Evolutionary conservation across 345 rosid species (phyloP), one percentile per base, ranked within the genome.

Genomic region (Lagerstroemia speciosa): DNA sequence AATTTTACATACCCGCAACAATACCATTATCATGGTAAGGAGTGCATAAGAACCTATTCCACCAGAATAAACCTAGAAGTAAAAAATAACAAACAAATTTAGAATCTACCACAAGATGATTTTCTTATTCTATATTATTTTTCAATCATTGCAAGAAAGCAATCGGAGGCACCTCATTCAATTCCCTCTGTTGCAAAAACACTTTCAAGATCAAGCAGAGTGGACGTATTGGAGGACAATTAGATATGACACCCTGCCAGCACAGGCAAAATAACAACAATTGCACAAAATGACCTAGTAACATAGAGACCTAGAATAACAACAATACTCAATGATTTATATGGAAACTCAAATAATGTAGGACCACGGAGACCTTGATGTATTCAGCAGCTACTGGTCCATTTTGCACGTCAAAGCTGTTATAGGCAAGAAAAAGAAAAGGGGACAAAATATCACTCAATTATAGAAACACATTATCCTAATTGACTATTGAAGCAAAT

Each of bases 331-430:
- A 24, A 30, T 32, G 30, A 67, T 34, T 26, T 3, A 53, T 52
- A 53, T 24, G 19, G 27, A 57, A 9, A 65, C 30, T 55, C 37
- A 65, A 55, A 48, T 75, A 22, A 27, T 12, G 17, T 60, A 46
- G 62, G 77, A 24, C 68, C 31, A 62, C 43, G 37, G 71, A 76
- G 75, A 93, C 97, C 98, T 87, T 80, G 57, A 93, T 93, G 77
- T 87, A 87, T 31, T 86, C 96, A 62, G 97, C 98, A 67, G 98
- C 98, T 82, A 81, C 88, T 64, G 98, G 98, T 75, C 98, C 98
- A 81, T 87, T 89, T 37, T 83, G 79, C 72, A 79, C 84, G 78
- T 93, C 96, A 86, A 93, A 93, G 78, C 98, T 93, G 90, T 69
- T 58, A 48, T 20, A 38, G 46, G 77, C 15, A 37, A 57, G 40